Evolutionary conservation across 1,284 basidiomycete genomes (phyloP), one percentile per base, ranked within the genome.

Genomic region (Puccinia horiana): DNA sequence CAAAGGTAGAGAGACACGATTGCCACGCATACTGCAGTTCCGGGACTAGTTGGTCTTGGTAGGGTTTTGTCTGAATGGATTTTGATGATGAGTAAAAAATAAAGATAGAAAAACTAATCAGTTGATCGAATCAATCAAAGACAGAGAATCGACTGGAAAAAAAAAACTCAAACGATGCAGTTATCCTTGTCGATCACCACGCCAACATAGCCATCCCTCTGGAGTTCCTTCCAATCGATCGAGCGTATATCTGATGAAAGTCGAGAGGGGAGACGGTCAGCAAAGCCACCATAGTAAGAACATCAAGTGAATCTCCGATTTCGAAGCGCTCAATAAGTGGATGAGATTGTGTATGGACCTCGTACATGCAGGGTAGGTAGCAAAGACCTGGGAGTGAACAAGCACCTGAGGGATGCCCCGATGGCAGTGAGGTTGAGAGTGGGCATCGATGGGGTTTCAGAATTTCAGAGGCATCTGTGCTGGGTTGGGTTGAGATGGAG

Each of bases 161-260:
- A 8, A 1, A 12, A 65, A 14, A 58, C 52, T 63, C 61, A 61
- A 49, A 78, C 76, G n/a, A 78, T 49, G 42, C 76, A 78, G 32
- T 78, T 78, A 26, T 78, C 76, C 49, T 78, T 78, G 37, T 78
- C 76, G 44, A 78, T 78, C 44, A 78, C 63, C 14, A 78, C 63
- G 47, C 76, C 76, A 37, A 49, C 44, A 32, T 49, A 78, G 20
- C 76, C 76, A 18, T 49, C 32, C 35, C 58, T 1, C 23, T 78
- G 67, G 8, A 78, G 56, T 69, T 49, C 29, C 35, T 65, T 78
- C 76, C 76, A 78, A 78, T 78, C 49, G 63, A 65, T 6, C 11
- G 29, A 58, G 4, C 76, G 76, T 47, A 78, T 78, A 54, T 78
- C 76, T 78, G 76, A 49, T 35, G 23, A 29, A 4, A 44, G 42